Evolutionary conservation across 768 basidiomycete genomes (phyloP).

Genomic region (Lenzites betulinus): DNA sequence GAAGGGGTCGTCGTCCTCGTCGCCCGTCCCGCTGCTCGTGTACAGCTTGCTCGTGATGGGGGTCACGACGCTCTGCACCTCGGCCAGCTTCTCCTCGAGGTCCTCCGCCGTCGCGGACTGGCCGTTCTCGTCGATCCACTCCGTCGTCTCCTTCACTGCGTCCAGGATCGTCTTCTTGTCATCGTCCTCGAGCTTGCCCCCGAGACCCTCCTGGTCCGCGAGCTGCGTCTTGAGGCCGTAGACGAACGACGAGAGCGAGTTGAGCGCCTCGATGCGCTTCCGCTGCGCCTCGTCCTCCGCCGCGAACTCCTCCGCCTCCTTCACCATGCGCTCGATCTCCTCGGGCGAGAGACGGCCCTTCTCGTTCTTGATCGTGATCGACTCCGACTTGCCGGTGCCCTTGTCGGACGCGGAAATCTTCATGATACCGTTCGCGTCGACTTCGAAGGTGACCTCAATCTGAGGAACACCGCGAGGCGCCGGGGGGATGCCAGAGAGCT

Average conservation of each 20-base stretch:
- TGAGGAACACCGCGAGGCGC: slow-evolving; percentile 97
- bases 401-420: slow-evolving; percentile 92
- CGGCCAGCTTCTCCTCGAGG: slow-evolving; percentile 82
- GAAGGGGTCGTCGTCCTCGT: slow-evolving; percentile 41
- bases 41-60: slow-evolving; percentile 90
- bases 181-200: slow-evolving; percentile 80
- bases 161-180: slow-evolving; percentile 85
- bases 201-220: slow-evolving; percentile 85
- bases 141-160: slow-evolving; percentile 84
- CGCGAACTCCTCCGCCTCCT: slow-evolving; percentile 90
- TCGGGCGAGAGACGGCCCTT: slow-evolving; percentile 71
- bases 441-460: slow-evolving; percentile 89
- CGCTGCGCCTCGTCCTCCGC: slow-evolving; percentile 76
- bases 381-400: slow-evolving; percentile 87
- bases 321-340: slow-evolving; percentile 95
- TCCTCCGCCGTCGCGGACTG: slow-evolving; percentile 80
- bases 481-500: slow-evolving; percentile 89
- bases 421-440: slow-evolving; percentile 66
- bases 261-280: slow-evolving; percentile 84
- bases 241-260: slow-evolving; percentile 78
- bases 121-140: slow-evolving; percentile 91
- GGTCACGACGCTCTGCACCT: slow-evolving; percentile 73
- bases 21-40: slow-evolving; percentile 35
- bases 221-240: slow-evolving; percentile 90
- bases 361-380: slow-evolving; percentile 94